phyloP scores from a whole-genome alignment of 768 basidiomycete species.

The Neoboletus subvelutipes region DNA sequence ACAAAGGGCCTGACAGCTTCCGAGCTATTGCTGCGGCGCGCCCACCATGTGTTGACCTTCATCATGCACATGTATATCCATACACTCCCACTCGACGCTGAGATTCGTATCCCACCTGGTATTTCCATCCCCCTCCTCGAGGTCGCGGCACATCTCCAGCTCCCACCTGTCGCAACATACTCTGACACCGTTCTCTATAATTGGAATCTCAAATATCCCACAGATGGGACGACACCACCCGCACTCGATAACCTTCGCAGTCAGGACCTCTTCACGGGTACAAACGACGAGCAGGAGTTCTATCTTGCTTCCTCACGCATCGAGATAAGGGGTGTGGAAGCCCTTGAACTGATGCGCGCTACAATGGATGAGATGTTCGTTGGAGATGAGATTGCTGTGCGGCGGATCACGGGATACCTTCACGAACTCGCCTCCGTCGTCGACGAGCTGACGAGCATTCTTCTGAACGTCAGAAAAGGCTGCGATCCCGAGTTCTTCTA shows the following conservation, averaged over 20 bases:
- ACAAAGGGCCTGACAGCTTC: no score
- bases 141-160: constrained; percentile 64
- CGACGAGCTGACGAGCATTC: constrained; percentile 55
- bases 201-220: constrained; percentile 46
- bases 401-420: constrained; percentile 66
- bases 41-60: no score
- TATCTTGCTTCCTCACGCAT: constrained; percentile 84
- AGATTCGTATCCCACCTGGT: constrained; percentile 64
- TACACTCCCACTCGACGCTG: constrained; percentile 47
- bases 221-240: constrained; percentile 31
- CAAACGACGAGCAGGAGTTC: constrained; percentile 81
- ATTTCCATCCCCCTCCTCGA: constrained; percentile 75
- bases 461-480: constrained; percentile 63
- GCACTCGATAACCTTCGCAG: constrained; percentile 60
- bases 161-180: constrained; percentile 89
- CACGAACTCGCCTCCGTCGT: constrained; percentile 61
- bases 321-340: constrained; percentile 82
- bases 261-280: constrained; percentile 73
- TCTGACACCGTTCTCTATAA: constrained; percentile 93
- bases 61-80: constrained; percentile 81
- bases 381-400: constrained; percentile 60
- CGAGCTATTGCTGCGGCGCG: no score
- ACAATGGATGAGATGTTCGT: constrained; percentile 90
- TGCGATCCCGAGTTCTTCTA: constrained; percentile 78
- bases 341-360: constrained; percentile 79